These are phyloP conservation scores for Cyberlindnera misumaiensis DNA, from an alignment of 805 yeast species.

Conservation along the genomic window DNA sequence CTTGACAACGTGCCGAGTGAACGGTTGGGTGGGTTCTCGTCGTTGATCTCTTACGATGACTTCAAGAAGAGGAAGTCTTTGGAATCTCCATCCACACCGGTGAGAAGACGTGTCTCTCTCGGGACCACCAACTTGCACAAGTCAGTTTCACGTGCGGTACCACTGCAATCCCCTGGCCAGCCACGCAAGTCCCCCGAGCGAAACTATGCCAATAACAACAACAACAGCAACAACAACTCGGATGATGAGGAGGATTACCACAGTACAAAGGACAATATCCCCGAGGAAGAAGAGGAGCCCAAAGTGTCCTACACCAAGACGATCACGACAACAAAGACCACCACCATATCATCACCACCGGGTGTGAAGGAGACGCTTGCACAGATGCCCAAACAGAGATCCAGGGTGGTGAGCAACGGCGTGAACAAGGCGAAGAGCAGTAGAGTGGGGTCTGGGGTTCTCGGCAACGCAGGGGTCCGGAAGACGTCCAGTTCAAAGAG, in stretches of 20 bases:
- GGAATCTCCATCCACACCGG: slow-evolving; percentile 55
- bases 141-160: slow-evolving; percentile 72
- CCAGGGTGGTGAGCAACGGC: background rate
- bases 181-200: slow-evolving; percentile 63
- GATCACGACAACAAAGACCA: slow-evolving; percentile 23
- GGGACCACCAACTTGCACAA: slow-evolving; percentile 61
- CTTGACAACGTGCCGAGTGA: slow-evolving; percentile 61
- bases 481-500: slow-evolving; percentile 20
- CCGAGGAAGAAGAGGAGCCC: slow-evolving; percentile 4
- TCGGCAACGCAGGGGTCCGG: slow-evolving; percentile 24
- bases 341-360: slow-evolving; percentile 26
- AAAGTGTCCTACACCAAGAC: slow-evolving; percentile 23
- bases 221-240: slow-evolving; percentile 22
- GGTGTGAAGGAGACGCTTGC: slow-evolving; percentile 15
- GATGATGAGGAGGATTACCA: slow-evolving; percentile 24
- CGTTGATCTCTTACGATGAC: slow-evolving; percentile 57
- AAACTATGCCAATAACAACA: slow-evolving; percentile 19
- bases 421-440: too few species aligned
- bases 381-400: slow-evolving; percentile 22
- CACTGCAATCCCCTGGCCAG: slow-evolving; percentile 92
- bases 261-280: slow-evolving; percentile 18
- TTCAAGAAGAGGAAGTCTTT: slow-evolving; percentile 45
- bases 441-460: slow-evolving; percentile 2
- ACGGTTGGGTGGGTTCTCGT: slow-evolving; percentile 58
- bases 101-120: slow-evolving; percentile 60